Conservation (phyloP, 441 rosid genomes). For the Aleurites moluccanus region DNA sequence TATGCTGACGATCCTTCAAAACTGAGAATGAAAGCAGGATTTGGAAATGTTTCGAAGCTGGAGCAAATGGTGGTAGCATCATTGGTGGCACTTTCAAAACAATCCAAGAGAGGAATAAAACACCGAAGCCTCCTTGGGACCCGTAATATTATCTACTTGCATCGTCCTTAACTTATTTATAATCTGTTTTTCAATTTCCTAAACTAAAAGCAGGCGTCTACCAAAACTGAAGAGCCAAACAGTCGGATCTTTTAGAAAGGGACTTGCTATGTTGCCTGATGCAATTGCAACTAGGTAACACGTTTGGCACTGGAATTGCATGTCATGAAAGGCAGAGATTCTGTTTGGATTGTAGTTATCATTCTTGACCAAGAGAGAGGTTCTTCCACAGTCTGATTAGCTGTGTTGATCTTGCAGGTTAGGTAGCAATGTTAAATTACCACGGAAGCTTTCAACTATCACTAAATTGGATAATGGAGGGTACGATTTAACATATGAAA, state of each 20-base stretch:
- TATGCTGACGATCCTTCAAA: slow-evolving; percentile 95
- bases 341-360: slow-evolving; percentile 2
- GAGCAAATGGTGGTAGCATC: slow-evolving; percentile 87
- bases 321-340: slow-evolving; percentile 6
- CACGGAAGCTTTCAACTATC: slow-evolving; percentile 76
- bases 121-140: slow-evolving; percentile 64
- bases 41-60: slow-evolving; percentile 93
- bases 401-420: slow-evolving; percentile 48
- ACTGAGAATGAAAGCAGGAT: slow-evolving; percentile 91
- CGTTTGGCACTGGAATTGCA: background rate
- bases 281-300: slow-evolving; percentile 75
- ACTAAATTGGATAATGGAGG: slow-evolving; percentile 52
- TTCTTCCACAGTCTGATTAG: slow-evolving; percentile 9
- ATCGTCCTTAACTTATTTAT: slow-evolving; percentile 11
- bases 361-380: slow-evolving; percentile 9
- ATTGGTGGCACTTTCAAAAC: slow-evolving; percentile 85
- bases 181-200: slow-evolving; percentile 15
- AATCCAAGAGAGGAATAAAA: slow-evolving; percentile 69
- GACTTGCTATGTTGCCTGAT: slow-evolving; percentile 74
- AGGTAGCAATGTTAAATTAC: slow-evolving; percentile 69
- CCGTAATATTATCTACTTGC: slow-evolving; percentile 15
- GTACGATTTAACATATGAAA: slow-evolving; percentile 78
- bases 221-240: slow-evolving; percentile 91
- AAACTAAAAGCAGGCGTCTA: slow-evolving; percentile 49
- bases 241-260: slow-evolving; percentile 85